A percentile compares a stretch with the other conserved stretches of the same genome.
These are phyloP conservation scores for Parastagonospora nodorum DNA, from an alignment of 2,329 filamentous ascomycete species.

Conservation along the genomic window DNA sequence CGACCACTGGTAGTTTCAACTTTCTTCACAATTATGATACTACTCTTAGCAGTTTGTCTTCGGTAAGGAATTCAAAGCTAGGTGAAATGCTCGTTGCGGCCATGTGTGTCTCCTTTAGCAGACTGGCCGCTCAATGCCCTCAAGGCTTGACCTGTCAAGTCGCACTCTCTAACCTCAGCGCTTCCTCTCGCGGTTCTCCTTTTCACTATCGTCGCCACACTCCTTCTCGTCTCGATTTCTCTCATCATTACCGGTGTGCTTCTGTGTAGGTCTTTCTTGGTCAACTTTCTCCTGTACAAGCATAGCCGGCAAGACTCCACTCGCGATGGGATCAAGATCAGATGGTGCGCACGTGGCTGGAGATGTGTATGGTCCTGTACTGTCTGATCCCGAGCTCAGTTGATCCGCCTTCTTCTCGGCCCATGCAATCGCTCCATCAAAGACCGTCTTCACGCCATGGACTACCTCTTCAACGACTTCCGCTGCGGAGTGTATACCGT, in stretches of 20 bases:
- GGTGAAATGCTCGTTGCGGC: no score
- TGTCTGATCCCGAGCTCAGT: slow-evolving; percentile 24
- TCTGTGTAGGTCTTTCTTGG: background rate
- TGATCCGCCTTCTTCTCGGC: slow-evolving; percentile 32
- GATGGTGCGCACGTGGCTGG: slow-evolving; percentile 38
- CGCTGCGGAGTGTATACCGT: slow-evolving; percentile 17
- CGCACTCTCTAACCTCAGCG: background rate
- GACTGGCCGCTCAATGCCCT: no score
- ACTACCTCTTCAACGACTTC: slow-evolving; percentile 23
- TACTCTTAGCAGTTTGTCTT: no score
- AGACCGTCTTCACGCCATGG: slow-evolving; percentile 22
- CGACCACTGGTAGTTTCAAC: no score
- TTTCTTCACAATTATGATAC: no score
- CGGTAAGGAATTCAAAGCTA: no score
- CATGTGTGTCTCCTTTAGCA: no score
- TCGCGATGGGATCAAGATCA: slow-evolving; percentile 41
- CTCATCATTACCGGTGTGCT: background rate
- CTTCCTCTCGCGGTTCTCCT: background rate
- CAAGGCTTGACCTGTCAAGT: no score
- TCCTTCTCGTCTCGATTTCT: background rate
- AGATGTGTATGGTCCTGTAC: slow-evolving; percentile 38
- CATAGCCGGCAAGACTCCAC: slow-evolving; percentile 32
- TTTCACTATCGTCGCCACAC: background rate
- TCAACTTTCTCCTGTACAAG: slow-evolving; percentile 4
- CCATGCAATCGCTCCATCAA: slow-evolving; percentile 31